Base-by-base conservation (phyloP, 2,329 filamentous ascomycete genomes). In the Claviceps sp. region DNA sequence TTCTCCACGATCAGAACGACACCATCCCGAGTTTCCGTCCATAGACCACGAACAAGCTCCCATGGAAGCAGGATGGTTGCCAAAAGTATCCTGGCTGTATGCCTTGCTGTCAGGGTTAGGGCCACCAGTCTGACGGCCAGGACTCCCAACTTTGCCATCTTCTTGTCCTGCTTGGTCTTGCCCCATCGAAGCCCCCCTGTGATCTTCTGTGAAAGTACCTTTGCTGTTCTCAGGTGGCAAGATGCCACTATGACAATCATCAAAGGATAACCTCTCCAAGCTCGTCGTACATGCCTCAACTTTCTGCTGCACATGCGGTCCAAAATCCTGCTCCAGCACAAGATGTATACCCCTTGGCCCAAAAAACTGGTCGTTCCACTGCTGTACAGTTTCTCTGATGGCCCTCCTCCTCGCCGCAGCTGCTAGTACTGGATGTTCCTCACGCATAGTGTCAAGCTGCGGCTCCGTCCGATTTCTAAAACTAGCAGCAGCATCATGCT, bases 351-450 rank as follows among this genome's bases (percentile, higher is more conserved):
- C 73, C 11, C 78, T 66, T 2, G 74, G 75, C 1, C 58, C 63
- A 53, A 81, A 82, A 62, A 81, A 81, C 4, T 72, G 70, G 3
- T 70, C 67, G 56, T 82, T 81, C 78, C 78, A 82, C 57, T 80
- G 73, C 46, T 66, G 60, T 1, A 77, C 65, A 0, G 72, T 73
- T 1, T 64, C 63, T 17, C 73, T 68, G 5, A 69, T 57, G 24
- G 67, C 62, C 47, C 62, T 60, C 1, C 56, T 56, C 39, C 42
- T 44, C 22, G 19, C 24, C 19, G 59, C 57, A 4, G 57, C 52
- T 34, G 13, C 22, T 8, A 14, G 14, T 7, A 14, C 22, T 16
- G 55, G 58, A 60, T 50, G 50, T 0, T 53, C 42, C 13, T 55
- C 57, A 19, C 50, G 65, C 50, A 70, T 61, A 56, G 62, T 63